Percentiles rank a stretch among this genome's conserved stretches.
phyloP scores from a whole-genome alignment of 2,329 filamentous ascomycete species.

The Fusarium albidum region DNA sequence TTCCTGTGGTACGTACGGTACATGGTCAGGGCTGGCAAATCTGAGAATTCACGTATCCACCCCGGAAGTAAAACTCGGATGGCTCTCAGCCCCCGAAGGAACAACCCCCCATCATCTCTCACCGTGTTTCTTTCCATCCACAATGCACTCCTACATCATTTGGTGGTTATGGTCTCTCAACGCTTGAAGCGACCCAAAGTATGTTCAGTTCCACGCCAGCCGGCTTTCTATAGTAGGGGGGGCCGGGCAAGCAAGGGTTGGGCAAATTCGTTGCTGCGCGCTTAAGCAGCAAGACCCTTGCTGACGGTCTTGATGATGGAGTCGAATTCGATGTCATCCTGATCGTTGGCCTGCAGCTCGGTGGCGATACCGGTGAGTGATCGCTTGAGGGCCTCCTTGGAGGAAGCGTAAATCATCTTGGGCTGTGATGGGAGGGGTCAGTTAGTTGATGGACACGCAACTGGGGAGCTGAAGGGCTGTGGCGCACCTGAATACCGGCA shows the following conservation, averaged over 20 bases:
- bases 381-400: constrained; percentile 86
- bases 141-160: constrained; percentile 40
- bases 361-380: constrained; percentile 76
- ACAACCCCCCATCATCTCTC: constrained; percentile 29
- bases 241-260: constrained; percentile 12
- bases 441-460: constrained; percentile 30
- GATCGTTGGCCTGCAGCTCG: constrained; percentile 86
- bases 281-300: constrained; percentile 65
- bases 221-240: constrained; percentile 33
- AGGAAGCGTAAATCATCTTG: constrained; percentile 91
- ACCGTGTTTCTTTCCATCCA: constrained; percentile 27
- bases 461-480: constrained; percentile 70
- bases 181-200: constrained; percentile 39
- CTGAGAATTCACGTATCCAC: constrained; percentile 40
- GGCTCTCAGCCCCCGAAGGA: constrained; percentile 21
- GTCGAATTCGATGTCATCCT: constrained; percentile 82
- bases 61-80: constrained; percentile 36
- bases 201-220: constrained; percentile 38
- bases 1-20: constrained; percentile 43
- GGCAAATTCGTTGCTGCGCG: constrained; percentile 18
- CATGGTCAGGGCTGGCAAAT: constrained; percentile 42
- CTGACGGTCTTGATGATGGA: constrained; percentile 72
- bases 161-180: constrained; percentile 36
- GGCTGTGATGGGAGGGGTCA: constrained; percentile 62
- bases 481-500: constrained; percentile 76